Base-by-base conservation (phyloP, 1,139 yeast species). In the Yamadazyma epiphylla region DNA sequence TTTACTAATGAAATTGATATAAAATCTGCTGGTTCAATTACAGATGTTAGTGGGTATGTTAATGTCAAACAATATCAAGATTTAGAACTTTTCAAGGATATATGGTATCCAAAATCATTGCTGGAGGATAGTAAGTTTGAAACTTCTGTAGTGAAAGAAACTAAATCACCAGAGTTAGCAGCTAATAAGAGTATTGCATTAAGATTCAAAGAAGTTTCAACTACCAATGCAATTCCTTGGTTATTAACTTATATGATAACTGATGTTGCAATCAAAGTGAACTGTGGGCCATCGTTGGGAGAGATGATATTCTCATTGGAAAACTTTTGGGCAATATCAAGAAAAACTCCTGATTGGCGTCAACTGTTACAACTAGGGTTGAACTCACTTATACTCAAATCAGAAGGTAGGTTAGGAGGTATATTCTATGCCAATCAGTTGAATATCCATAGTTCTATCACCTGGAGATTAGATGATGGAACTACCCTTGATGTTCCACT, bases 51-150 rank as follows among this genome's bases (percentile, higher is more conserved):
- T 26, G 71, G 84, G 0, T 85, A 75, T 44, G 59, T 89, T 33
- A 86, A 87, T 47, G 65, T 88, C 36, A 85, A 85, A 45, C 97
- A 91, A 51, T 68, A 84, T 34, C 96, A 88, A 48, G 96, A 91
- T 52, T 60, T 89, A 35, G 83, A 84, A 31, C 58, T 89, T 21
- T 91, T 91, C 55, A 69, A 70, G 36, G 96, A 91, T 52, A 79
- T 89, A 23, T 91, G 97, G 97, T 56, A 74, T 28, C 83, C 94
- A 1, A 41, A 49, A 24, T 17, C 23, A 5, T 15, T 15, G 13
- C 11, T 10, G 11, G 42, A 47, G 19, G 32, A 35, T 8, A 31
- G 38, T 9, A 38, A 36, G 12, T n/a, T 25, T 14, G 28, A 31
- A 24, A 23, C 30, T 5, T 19, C 17, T 21, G 26, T 15, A 10